These are phyloP conservation scores for Eucalyptus victrix DNA, from an alignment of 345 rosid species.

Conservation along the genomic window DNA sequence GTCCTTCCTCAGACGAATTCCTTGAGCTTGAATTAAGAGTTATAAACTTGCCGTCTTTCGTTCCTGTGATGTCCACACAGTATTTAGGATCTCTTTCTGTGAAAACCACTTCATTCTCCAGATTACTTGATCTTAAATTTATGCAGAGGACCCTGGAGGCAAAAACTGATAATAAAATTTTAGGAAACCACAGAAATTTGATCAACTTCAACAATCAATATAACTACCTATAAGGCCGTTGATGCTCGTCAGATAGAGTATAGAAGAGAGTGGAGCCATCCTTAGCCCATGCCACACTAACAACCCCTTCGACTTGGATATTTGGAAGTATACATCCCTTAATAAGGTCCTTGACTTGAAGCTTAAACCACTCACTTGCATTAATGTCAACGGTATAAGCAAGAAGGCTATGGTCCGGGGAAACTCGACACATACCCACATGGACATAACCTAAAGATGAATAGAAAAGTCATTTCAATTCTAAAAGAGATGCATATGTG, in stretches of 20 bases:
- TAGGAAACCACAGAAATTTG: neutral
- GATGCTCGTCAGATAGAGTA: slow-evolving; percentile 50
- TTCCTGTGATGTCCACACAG: slow-evolving; percentile 82
- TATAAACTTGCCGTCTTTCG: slow-evolving; percentile 94
- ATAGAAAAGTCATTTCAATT: neutral
- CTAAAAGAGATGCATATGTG: neutral
- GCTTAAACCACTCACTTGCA: slow-evolving; percentile 60
- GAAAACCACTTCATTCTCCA: slow-evolving; percentile 26
- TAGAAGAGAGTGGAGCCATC: slow-evolving; percentile 65
- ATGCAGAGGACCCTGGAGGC: slow-evolving; percentile 56
- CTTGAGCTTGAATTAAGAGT: slow-evolving; percentile 94
- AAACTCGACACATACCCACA: slow-evolving; percentile 75
- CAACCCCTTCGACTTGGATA: slow-evolving; percentile 46
- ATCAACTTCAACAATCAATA: neutral
- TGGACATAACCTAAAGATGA: slow-evolving; percentile 63
- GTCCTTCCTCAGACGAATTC: slow-evolving; percentile 94
- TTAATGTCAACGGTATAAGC: slow-evolving; percentile 71
- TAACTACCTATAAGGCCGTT: slow-evolving; percentile 62
- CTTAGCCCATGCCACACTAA: slow-evolving; percentile 88
- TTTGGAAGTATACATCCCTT: slow-evolving; percentile 33
- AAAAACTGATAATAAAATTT: neutral
- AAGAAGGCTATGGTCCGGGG: slow-evolving; percentile 74
- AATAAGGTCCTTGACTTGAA: slow-evolving; percentile 72
- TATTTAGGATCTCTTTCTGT: slow-evolving; percentile 56
- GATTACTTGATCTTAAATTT: slow-evolving; percentile 29